Evolutionary conservation across 2,329 filamentous ascomycete genomes (phyloP).

Genomic region (Diaporthe longicolla): DNA sequence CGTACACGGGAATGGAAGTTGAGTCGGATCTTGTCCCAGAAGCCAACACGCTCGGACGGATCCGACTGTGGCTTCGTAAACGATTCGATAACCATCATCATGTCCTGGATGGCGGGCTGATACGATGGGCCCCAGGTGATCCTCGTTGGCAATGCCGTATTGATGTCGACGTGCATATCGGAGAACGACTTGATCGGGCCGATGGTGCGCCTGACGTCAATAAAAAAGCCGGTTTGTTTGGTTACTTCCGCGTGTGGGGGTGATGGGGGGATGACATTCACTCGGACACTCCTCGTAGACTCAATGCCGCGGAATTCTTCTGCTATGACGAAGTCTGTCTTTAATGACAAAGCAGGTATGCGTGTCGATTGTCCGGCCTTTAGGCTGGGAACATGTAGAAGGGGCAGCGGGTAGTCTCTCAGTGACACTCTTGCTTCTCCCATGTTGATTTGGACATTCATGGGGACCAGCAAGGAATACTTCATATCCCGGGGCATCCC

Average conservation of each 20-base stretch:
- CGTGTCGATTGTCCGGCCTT: conserved; percentile 84
- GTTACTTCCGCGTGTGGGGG: conserved; percentile 68
- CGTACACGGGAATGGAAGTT: conserved; percentile 93
- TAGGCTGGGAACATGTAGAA: conserved; percentile 90
- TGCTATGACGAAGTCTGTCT: conserved; percentile 93
- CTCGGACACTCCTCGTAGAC: conserved; percentile 83
- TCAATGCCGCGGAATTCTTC: conserved; percentile 89
- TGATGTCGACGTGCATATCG: conserved; percentile 91
- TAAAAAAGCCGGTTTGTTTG: conserved; percentile 77
- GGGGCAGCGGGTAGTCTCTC: conserved; percentile 92
- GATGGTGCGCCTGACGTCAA: conserved; percentile 91
- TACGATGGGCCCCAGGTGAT: conserved; percentile 99
- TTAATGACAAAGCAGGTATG: conserved; percentile 85
- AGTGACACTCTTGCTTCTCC: conserved; percentile 89
- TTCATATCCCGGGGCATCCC: conserved; percentile 94
- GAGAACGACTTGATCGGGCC: conserved; percentile 97
- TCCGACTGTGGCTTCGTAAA: conserved; percentile 97
- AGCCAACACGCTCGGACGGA: conserved; percentile 92
- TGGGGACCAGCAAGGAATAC: conserved; percentile 90
- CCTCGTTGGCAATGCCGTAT: conserved; percentile 90
- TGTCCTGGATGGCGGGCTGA: conserved; percentile 97
- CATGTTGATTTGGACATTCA: conserved; percentile 91
- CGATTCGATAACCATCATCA: conserved; percentile 99
- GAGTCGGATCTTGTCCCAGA: conserved; percentile 98
- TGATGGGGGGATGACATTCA: conserved; percentile 85